phyloP scores from a whole-genome alignment of 1,284 basidiomycete species.

The Cryptococcus sp. region DNA sequence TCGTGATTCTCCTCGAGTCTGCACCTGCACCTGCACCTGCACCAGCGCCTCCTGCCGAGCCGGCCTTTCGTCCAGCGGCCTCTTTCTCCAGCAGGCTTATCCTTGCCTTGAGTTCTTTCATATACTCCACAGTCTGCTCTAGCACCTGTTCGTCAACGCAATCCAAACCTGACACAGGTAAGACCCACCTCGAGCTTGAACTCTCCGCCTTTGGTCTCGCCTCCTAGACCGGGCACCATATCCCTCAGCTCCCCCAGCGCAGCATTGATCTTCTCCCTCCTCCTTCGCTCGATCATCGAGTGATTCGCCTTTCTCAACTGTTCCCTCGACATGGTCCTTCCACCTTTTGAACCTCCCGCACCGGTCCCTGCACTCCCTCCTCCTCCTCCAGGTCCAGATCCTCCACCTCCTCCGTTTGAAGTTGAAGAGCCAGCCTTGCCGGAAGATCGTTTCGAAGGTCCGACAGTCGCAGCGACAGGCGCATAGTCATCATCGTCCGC shows the following conservation, averaged over 20 bases:
- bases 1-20: too few relatives aligned
- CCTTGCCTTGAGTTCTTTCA: constrained; percentile 36
- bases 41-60: too few relatives aligned
- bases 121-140: constrained; percentile 44
- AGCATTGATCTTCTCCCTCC: constrained; percentile 46
- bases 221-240: constrained; percentile 45
- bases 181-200: constrained; percentile 46
- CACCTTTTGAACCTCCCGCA: background rate
- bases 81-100: constrained; percentile 34
- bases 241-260: constrained; percentile 39
- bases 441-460: background rate
- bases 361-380: background rate
- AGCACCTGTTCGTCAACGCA: constrained; percentile 29
- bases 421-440: background rate
- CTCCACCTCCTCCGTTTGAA: background rate
- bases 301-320: constrained; percentile 45
- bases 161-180: background rate
- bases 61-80: too few relatives aligned
- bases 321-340: constrained; percentile 33
- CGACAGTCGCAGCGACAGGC: constrained; percentile 4
- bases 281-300: constrained; percentile 41
- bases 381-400: background rate
- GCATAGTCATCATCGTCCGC: constrained; percentile 27
- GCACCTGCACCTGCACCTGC: too few relatives aligned
- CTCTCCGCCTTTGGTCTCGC: constrained; percentile 42